Evolutionary conservation across 2,329 filamentous ascomycete genomes (phyloP).

Genomic region (Fusarium poae): DNA sequence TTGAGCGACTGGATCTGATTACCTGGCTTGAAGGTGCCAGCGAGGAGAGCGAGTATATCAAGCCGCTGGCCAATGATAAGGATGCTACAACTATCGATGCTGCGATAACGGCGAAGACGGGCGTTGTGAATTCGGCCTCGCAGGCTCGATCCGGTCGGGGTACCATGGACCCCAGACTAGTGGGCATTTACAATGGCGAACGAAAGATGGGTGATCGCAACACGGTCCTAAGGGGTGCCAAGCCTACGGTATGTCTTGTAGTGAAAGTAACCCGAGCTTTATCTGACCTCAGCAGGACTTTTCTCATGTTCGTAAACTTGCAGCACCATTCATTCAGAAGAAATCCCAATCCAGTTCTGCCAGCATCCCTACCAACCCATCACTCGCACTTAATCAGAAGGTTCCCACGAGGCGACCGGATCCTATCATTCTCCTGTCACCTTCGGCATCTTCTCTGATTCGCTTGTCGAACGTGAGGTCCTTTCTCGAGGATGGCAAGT

Average conservation of each 20-base stretch:
- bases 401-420: slow-evolving; percentile 68
- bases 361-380: slow-evolving; percentile 57
- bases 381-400: slow-evolving; percentile 68
- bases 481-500: slow-evolving; percentile 89
- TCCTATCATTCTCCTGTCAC: slow-evolving; percentile 96
- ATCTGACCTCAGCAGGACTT: slow-evolving; percentile 76
- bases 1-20: slow-evolving; percentile 90
- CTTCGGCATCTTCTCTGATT: slow-evolving; percentile 92
- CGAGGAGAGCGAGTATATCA: slow-evolving; percentile 93
- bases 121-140: slow-evolving; percentile 59
- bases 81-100: slow-evolving; percentile 58
- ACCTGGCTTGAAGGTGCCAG: slow-evolving; percentile 93
- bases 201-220: slow-evolving; percentile 94
- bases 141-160: slow-evolving; percentile 71
- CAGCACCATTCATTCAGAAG: slow-evolving; percentile 79
- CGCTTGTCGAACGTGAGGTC: slow-evolving; percentile 96
- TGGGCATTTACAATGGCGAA: slow-evolving; percentile 92
- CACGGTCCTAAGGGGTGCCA: slow-evolving; percentile 85
- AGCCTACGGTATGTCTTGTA: slow-evolving; percentile 77
- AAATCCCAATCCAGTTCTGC: slow-evolving; percentile 61
- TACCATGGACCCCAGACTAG: slow-evolving; percentile 81
- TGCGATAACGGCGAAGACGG: slow-evolving; percentile 55
- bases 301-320: slow-evolving; percentile 89
- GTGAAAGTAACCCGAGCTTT: not conserved
- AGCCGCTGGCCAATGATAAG: slow-evolving; percentile 77